phyloP scores from a whole-genome alignment of 2,329 filamentous ascomycete genomes.

The Leptographium flavum region DNA sequence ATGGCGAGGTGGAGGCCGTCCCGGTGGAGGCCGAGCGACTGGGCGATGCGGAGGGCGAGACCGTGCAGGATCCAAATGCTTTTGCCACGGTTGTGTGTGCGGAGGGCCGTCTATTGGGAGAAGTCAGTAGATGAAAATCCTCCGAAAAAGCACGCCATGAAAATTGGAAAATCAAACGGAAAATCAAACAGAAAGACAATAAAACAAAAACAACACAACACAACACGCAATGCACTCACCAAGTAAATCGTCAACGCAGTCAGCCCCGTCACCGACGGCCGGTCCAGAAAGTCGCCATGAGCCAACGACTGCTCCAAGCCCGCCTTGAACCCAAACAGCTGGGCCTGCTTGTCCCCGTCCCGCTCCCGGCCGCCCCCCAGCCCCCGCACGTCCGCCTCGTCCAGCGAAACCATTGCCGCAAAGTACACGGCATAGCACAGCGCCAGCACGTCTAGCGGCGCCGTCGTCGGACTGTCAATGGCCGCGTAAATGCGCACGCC shows the following conservation, averaged over 20 bases:
- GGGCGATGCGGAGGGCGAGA: constrained; percentile 29
- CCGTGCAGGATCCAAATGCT: constrained; percentile 27
- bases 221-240: too few species aligned
- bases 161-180: too few species aligned
- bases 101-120: constrained; percentile 12
- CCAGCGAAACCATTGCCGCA: not conserved
- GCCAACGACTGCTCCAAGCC: not conserved
- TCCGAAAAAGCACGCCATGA: too few species aligned
- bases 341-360: not conserved
- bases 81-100: constrained; percentile 19
- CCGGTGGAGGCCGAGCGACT: constrained; percentile 25
- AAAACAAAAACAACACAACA: constrained; percentile 11
- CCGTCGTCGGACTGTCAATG: not conserved
- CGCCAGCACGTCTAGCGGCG: not conserved
- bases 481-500: not conserved
- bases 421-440: not conserved
- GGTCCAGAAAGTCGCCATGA: not conserved
- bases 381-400: not conserved
- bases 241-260: constrained; percentile 15
- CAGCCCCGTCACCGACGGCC: not conserved
- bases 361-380: too few species aligned
- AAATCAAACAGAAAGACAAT: constrained; percentile 10
- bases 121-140: not conserved
- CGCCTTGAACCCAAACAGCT: not conserved
- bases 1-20: constrained; percentile 31